Conservation (phyloP, 2,329 filamentous ascomycete species). For the Blastomyces gilchristii region DNA sequence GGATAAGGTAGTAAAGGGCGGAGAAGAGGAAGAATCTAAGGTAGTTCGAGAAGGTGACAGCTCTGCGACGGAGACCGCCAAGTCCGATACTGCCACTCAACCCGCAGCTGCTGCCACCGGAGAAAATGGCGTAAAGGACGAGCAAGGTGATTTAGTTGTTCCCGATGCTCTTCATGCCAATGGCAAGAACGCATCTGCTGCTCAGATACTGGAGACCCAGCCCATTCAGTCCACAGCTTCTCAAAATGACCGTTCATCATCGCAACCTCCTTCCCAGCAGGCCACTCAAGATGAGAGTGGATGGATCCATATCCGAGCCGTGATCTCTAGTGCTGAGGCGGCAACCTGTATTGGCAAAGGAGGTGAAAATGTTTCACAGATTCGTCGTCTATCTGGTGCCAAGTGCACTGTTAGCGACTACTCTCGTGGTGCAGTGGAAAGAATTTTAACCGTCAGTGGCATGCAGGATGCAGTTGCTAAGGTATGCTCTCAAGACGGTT, state of each 20-base stretch:
- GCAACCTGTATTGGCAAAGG: constrained; percentile 98
- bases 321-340: constrained; percentile 94
- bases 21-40: constrained; percentile 41
- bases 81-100: constrained; percentile 33
- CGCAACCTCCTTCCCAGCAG: constrained; percentile 29
- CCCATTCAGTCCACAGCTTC: constrained; percentile 49
- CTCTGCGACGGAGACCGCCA: constrained; percentile 31
- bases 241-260: constrained; percentile 41
- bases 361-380: constrained; percentile 96
- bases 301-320: constrained; percentile 94
- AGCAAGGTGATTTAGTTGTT: constrained; percentile 59
- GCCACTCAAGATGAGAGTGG: constrained; percentile 74
- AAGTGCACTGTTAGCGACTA: constrained; percentile 99
- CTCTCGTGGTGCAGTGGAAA: constrained; percentile 90
- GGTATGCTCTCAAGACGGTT: constrained; percentile 43
- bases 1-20: constrained; percentile 75
- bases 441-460: constrained; percentile 93
- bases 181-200: constrained; percentile 36
- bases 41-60: constrained; percentile 15
- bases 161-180: constrained; percentile 51
- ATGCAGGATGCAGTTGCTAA: constrained; percentile 95
- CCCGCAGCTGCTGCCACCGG: constrained; percentile 23
- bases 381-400: constrained; percentile 84
- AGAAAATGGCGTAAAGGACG: constrained; percentile 44
- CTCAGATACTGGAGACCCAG: constrained; percentile 42